phyloP scores from a whole-genome alignment of 164 flowering plant species.

The Vitis riparia region DNA sequence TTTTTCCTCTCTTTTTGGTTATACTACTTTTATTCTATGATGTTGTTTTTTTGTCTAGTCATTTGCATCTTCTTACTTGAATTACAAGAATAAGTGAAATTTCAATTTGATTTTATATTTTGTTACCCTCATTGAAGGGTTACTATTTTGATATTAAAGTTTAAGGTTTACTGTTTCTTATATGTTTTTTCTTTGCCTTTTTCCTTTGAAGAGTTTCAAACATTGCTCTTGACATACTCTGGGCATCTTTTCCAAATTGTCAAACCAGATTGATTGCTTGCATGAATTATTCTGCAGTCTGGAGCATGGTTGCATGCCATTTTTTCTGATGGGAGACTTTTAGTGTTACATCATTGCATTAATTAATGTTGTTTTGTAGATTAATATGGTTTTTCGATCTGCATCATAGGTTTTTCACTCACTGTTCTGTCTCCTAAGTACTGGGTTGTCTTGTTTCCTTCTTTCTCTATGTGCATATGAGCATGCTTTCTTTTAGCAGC shows the following conservation, averaged over 20 bases:
- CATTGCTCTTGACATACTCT: background rate
- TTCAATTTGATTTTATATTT: background rate
- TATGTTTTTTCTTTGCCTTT: background rate
- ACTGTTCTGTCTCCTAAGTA: too few relatives aligned
- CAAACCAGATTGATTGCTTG: background rate
- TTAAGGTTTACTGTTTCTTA: background rate
- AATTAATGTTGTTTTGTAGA: background rate
- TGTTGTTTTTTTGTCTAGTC: background rate
- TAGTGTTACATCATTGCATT: background rate
- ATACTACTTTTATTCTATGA: background rate
- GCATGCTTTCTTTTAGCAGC: too few relatives aligned
- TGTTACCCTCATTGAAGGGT: background rate
- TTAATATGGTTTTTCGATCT: too few relatives aligned
- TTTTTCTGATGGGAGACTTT: background rate
- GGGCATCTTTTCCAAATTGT: background rate
- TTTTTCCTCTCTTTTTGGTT: background rate
- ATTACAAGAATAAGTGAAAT: background rate
- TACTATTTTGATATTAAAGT: background rate
- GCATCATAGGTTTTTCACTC: too few relatives aligned
- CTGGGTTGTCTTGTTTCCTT: background rate
- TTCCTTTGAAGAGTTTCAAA: background rate
- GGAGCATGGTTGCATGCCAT: background rate
- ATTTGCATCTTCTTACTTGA: background rate
- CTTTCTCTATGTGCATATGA: too few relatives aligned
- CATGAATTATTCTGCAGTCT: background rate